These are phyloP conservation scores for Choricystis sp. DNA, from an alignment of 139 green algal genomes.

Conservation along the genomic window DNA sequence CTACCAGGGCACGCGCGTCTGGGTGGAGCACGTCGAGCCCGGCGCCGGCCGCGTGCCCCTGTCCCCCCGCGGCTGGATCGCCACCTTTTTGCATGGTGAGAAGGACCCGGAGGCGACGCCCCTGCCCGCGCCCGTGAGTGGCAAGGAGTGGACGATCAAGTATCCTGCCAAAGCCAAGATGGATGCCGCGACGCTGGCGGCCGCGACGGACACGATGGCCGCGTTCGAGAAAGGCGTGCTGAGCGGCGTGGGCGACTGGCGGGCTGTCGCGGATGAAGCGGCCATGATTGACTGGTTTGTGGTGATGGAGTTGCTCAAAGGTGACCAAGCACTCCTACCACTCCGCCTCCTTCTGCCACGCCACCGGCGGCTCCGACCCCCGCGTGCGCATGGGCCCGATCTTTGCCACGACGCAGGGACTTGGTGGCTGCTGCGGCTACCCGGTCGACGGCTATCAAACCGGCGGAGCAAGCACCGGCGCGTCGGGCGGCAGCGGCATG, in stretches of 20 bases:
- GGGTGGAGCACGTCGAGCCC: neutral
- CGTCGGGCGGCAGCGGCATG: slow-evolving; percentile 46
- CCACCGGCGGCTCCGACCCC: too few relatives aligned
- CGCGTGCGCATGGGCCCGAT: neutral
- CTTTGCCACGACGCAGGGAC: slow-evolving; percentile 22
- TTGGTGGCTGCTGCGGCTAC: slow-evolving; percentile 66
- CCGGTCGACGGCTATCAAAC: slow-evolving; percentile 39
- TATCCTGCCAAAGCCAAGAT: neutral
- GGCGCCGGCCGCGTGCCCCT: neutral
- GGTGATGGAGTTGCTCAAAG: neutral
- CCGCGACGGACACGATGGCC: neutral
- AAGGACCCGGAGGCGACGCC: neutral
- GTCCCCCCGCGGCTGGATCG: neutral
- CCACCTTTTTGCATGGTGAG: neutral
- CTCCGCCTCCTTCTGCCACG: neutral
- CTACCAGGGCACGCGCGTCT: neutral
- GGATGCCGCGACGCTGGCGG: too few relatives aligned
- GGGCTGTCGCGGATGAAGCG: neutral
- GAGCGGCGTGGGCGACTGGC: neutral
- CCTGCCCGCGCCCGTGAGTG: neutral
- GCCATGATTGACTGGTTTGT: neutral
- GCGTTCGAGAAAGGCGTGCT: neutral
- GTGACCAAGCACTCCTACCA: neutral
- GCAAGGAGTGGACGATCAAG: neutral
- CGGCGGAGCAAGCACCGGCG: slow-evolving; percentile 5